phyloP scores from a whole-genome alignment of 2,329 filamentous ascomycete species.

The Fusarium torreyae region DNA sequence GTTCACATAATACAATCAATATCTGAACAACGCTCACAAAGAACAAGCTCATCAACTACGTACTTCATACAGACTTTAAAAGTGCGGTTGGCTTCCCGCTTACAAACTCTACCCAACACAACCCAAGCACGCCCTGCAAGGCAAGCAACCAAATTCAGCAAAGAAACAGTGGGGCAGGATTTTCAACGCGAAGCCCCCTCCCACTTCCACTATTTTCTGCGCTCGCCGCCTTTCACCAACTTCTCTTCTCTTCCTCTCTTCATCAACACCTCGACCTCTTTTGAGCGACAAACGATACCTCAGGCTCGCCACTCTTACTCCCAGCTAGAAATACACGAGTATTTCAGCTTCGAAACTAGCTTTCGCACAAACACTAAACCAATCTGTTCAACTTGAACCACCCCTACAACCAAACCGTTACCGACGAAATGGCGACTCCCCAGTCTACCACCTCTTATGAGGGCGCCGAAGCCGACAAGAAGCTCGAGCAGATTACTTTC shows the following conservation, averaged over 20 bases:
- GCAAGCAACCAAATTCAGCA: constrained; percentile 30
- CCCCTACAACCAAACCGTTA: constrained; percentile 26
- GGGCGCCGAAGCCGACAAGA: constrained; percentile 62
- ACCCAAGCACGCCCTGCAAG: constrained; percentile 20
- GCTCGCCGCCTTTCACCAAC: constrained; percentile 30
- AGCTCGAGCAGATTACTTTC: constrained; percentile 89
- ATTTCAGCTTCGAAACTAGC: constrained; percentile 25
- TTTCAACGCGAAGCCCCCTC: constrained; percentile 30
- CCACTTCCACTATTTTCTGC: constrained; percentile 36
- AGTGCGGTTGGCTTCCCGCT: constrained; percentile 8
- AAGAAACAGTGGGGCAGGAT: constrained; percentile 39
- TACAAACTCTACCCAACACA: constrained; percentile 9
- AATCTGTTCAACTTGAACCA: constrained; percentile 18
- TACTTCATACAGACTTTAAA: constrained; percentile 2
- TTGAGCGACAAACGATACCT: constrained; percentile 22
- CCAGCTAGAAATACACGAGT: constrained; percentile 29
- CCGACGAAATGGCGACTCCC: constrained; percentile 69
- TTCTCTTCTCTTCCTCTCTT: constrained; percentile 17
- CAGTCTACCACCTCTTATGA: constrained; percentile 64
- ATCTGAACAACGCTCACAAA: constrained; percentile 2
- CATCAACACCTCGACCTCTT: constrained; percentile 27
- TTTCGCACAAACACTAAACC: constrained; percentile 18
- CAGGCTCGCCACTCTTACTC: constrained; percentile 9
- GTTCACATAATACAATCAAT: constrained; percentile 4
- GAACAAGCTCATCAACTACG: background rate